Base-by-base conservation (phyloP, 768 basidiomycete genomes). In the Termitomyces sp. region DNA sequence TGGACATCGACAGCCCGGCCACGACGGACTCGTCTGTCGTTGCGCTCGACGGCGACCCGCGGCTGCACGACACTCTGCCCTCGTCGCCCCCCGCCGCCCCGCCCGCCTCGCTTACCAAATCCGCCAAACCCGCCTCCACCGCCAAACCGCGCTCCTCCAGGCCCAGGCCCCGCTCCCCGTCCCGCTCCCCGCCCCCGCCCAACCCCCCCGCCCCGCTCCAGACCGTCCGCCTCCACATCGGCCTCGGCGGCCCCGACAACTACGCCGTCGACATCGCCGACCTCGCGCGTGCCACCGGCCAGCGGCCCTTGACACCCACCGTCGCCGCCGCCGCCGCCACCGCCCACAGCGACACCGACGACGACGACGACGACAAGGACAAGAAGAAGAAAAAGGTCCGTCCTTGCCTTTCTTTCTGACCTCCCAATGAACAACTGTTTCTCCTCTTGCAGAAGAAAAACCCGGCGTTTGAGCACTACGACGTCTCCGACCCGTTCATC, bases 401-500 rank as follows among this genome's bases (percentile, higher is more conserved):
- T 28, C 4, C 1, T 3, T 3, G 3, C 28, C n/a, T n/a, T n/a
- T n/a, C n/a, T n/a, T n/a, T n/a, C n/a, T n/a, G 28, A 28, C 4
- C 28, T 3, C 11, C 46, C 32, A 40, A 58, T n/a, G 55, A 61
- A 65, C 47, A 8, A 28, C 14, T 38, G 22, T 8, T 28, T 3
- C 45, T 47, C 36, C 40, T 55, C 14, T 54, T 63, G 63, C 48
- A 79, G 75, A 75, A 78, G 69, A 86, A 84, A 67, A 81, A 76
- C 56, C 68, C 71, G 1, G 76, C 77, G 0, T 73, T 83, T 22
- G 91, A 90, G 67, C 92, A 94, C 66, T 99, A 99, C 77, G 96
- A 99, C 74, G 77, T 87, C 20, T 74, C 79, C 0, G 97, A 99
- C 73, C 90, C 92, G 0, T 98, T 98, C 75, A 97, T 99, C 67